A percentile compares a stretch with the other conserved stretches of the same genome.
Evolutionary conservation across 2,329 filamentous ascomycete species (phyloP).

Genomic region (Ceratocystis smalleyi): DNA sequence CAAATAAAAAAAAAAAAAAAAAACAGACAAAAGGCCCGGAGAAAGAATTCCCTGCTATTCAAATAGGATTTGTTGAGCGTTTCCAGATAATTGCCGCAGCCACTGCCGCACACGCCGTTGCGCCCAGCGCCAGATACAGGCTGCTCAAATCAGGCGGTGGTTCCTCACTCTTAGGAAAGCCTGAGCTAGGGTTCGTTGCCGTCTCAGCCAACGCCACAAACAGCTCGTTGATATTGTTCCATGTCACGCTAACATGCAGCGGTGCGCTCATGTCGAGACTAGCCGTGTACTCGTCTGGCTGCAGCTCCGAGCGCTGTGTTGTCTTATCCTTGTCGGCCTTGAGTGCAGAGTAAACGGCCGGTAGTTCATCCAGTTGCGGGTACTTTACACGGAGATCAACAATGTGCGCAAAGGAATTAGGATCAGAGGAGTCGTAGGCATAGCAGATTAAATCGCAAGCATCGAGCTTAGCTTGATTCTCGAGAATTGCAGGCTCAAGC

Average conservation of each 20-base stretch:
- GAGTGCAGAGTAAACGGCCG: slow-evolving; percentile 78
- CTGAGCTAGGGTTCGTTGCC: slow-evolving; percentile 74
- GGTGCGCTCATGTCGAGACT: slow-evolving; percentile 77
- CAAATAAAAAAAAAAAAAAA: neutral
- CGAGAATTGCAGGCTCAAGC: slow-evolving; percentile 83
- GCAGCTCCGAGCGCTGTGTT: slow-evolving; percentile 78
- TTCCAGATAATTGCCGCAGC: slow-evolving; percentile 53
- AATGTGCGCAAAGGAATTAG: slow-evolving; percentile 88
- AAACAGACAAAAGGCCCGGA: slow-evolving; percentile 5
- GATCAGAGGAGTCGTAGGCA: slow-evolving; percentile 91
- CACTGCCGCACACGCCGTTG: slow-evolving; percentile 47
- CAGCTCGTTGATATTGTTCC: slow-evolving; percentile 84
- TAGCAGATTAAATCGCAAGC: slow-evolving; percentile 91
- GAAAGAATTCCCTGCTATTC: slow-evolving; percentile 9
- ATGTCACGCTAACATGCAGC: slow-evolving; percentile 85
- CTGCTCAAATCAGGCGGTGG: slow-evolving; percentile 70
- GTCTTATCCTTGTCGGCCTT: slow-evolving; percentile 95
- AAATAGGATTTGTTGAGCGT: slow-evolving; percentile 36
- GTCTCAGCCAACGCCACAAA: slow-evolving; percentile 86
- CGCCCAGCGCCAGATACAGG: slow-evolving; percentile 71
- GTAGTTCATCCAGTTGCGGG: slow-evolving; percentile 73
- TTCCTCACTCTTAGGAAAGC: slow-evolving; percentile 80
- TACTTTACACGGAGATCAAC: slow-evolving; percentile 64
- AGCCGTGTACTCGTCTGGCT: slow-evolving; percentile 83
- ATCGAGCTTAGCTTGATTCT: slow-evolving; percentile 79